Base-by-base conservation (phyloP, 1,139 yeast species). In the Saccharomyces hybrid region DNA sequence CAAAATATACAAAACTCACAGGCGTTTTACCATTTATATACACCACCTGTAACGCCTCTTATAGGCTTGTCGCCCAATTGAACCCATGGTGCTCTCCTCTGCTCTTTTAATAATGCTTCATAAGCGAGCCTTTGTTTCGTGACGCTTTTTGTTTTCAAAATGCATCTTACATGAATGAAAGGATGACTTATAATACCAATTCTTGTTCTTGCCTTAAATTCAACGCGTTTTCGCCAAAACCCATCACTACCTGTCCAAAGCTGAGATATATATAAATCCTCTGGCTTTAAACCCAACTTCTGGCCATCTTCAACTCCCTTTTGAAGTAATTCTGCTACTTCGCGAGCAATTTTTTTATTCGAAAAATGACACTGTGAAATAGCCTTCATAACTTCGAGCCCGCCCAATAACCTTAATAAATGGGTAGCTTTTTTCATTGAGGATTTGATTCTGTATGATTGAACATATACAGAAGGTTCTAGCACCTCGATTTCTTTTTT, bases 171-270 rank as follows among this genome's bases (percentile, higher is more conserved):
- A 70, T 93, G 96, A 55, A 89, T 81, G 69, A 80, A 86, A 60
- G 86, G 83, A 68, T 88, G 95, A 47, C 78, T 79, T 53, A 88
- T 80, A 53, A 87, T 73, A 67, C 98, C 98, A 44, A 81, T 77
- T 71, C 96, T 82, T 60, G 97, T 97, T 75, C 98, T 84, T 59
- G 95, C 96, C 75, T 89, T 90, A 66, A 80, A 78, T 63, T 91
- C 96, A n/a, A 84, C 72, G 69, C 95, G 80, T 71, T 81, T 85
- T 52, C 70, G 68, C 83, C 87, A 82, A 53, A 72, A 67, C 14
- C 96, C 96, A 70, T 91, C 98, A 58, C 89, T 83, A 50, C 97
- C 97, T 29, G 84, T 84, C 98, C 98, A 93, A 60, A 90, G 82
- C 67, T 88, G 88, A 52, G 86, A 83, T 58, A 93, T 80, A 65